A percentile compares a stretch with the other conserved stretches of the same genome.
phyloP scores from a whole-genome alignment of 495 filamentous ascomycete genomes.

The Lasiosphaeria hispida region DNA sequence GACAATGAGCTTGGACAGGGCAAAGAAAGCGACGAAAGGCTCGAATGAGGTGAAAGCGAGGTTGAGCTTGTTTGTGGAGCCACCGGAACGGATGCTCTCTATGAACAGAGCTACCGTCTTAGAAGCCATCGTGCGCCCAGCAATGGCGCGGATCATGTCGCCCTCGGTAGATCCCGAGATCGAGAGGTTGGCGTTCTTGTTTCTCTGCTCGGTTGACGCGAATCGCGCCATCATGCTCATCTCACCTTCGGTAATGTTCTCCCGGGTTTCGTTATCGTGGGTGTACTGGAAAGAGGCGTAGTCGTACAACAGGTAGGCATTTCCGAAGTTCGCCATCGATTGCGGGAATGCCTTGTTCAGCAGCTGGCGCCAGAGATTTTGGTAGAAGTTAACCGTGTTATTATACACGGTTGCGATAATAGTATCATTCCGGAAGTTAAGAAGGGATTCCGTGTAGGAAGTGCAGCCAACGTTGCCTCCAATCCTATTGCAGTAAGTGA shows the following conservation, averaged over 20 bases:
- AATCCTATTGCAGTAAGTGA: constrained; percentile 21
- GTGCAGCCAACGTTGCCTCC: constrained; percentile 33
- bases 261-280: constrained; percentile 30
- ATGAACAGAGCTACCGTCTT: constrained; percentile 29
- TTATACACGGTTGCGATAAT: constrained; percentile 23
- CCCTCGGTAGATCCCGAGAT: constrained; percentile 23
- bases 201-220: constrained; percentile 35
- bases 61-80: constrained; percentile 34
- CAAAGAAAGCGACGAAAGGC: constrained; percentile 43
- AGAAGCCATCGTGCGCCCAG: constrained; percentile 41
- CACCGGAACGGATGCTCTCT: constrained; percentile 29
- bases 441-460: constrained; percentile 27
- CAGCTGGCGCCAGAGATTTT: constrained; percentile 26
- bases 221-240: constrained; percentile 27
- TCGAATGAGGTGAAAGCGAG: constrained; percentile 43
- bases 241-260: constrained; percentile 20
- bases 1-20: constrained; percentile 29
- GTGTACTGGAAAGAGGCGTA: constrained; percentile 39
- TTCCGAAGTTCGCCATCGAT: constrained; percentile 33
- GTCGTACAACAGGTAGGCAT: constrained; percentile 45
- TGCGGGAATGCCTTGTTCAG: constrained; percentile 29
- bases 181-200: constrained; percentile 36
- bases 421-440: constrained; percentile 24
- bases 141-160: constrained; percentile 39
- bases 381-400: constrained; percentile 34